A percentile compares a stretch with the other conserved stretches of the same genome.
These are phyloP conservation scores for Artomyces pyxidatus DNA, from an alignment of 768 basidiomycete genomes.

Conservation along the genomic window DNA sequence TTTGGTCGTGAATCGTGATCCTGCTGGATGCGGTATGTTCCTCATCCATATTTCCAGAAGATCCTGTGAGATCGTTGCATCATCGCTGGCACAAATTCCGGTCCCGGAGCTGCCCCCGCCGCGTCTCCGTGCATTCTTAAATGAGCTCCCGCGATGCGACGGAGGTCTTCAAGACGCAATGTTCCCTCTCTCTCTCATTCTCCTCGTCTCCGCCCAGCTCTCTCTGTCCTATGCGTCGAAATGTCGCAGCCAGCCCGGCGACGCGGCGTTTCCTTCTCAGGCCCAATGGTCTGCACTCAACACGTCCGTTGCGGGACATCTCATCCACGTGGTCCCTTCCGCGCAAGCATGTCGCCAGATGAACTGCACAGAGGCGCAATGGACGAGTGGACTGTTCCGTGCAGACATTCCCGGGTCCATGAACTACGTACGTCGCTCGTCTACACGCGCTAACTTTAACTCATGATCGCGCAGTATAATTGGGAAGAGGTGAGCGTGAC, in stretches of 20 bases:
- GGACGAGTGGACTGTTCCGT: constrained; percentile 10
- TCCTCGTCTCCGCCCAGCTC: too few relatives aligned
- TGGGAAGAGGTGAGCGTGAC: constrained; percentile 9
- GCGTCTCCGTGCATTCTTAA: too few relatives aligned
- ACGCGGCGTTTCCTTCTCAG: constrained; percentile 6
- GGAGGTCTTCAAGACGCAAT: too few relatives aligned
- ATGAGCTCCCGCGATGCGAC: too few relatives aligned
- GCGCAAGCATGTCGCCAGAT: constrained; percentile 4
- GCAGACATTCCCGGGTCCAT: constrained; percentile 11
- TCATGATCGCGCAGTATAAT: constrained; percentile 2
- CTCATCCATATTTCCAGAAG: too few relatives aligned
- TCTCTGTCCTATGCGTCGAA: too few relatives aligned
- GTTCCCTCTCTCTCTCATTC: too few relatives aligned
- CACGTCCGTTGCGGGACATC: constrained; percentile 2
- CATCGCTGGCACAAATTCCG: too few relatives aligned
- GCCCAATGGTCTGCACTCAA: constrained; percentile 10
- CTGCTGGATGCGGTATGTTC: too few relatives aligned
- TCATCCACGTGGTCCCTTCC: constrained; percentile 9
- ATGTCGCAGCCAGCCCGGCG: constrained; percentile 14
- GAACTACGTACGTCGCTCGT: constrained; percentile 6
- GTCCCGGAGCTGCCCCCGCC: too few relatives aligned
- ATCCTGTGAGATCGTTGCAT: too few relatives aligned
- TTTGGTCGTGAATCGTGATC: too few relatives aligned
- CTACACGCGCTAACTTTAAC: neutral
- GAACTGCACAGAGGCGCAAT: constrained; percentile 10